These are phyloP conservation scores for Exidia glandulosa DNA, from an alignment of 768 basidiomycete genomes.

Conservation along the genomic window DNA sequence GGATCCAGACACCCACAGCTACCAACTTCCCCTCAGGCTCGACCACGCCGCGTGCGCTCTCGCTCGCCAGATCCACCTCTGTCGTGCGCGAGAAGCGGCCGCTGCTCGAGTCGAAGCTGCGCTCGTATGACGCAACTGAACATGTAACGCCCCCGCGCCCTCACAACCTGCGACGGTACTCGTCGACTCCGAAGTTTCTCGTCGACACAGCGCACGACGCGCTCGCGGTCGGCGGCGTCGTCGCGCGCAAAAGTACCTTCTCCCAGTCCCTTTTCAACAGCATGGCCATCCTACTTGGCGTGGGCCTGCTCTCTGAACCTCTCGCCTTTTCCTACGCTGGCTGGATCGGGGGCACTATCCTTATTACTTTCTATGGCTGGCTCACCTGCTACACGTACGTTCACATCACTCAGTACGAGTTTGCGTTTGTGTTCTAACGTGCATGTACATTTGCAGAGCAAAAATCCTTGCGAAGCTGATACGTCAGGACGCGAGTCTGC, in stretches of 20 bases:
- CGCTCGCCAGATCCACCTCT: not conserved
- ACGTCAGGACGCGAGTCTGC: constrained; percentile 50
- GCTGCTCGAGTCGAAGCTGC: not conserved
- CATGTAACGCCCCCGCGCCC: not conserved
- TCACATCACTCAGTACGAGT: not conserved
- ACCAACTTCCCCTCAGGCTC: not conserved
- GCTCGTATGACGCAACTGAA: not conserved
- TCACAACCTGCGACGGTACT: not conserved
- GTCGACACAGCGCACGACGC: not conserved
- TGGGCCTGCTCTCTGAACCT: constrained; percentile 83
- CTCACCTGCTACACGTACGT: constrained; percentile 85
- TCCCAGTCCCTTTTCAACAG: constrained; percentile 63
- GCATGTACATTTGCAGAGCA: constrained; percentile 37
- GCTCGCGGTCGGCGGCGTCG: too few species aligned
- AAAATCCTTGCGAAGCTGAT: constrained; percentile 78
- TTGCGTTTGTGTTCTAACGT: not conserved
- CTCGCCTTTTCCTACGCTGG: constrained; percentile 88
- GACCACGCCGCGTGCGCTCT: not conserved
- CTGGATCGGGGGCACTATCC: constrained; percentile 66
- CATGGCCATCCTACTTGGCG: constrained; percentile 74
- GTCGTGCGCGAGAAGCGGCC: not conserved
- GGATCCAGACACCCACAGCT: not conserved
- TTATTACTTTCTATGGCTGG: constrained; percentile 67
- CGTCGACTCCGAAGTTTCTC: not conserved
- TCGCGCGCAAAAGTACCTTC: constrained; percentile 1